A percentile compares a stretch with the other conserved stretches of the same genome.
Evolutionary conservation across 345 rosid genomes (phyloP).

Genomic region (Eucalyptus coolabah): DNA sequence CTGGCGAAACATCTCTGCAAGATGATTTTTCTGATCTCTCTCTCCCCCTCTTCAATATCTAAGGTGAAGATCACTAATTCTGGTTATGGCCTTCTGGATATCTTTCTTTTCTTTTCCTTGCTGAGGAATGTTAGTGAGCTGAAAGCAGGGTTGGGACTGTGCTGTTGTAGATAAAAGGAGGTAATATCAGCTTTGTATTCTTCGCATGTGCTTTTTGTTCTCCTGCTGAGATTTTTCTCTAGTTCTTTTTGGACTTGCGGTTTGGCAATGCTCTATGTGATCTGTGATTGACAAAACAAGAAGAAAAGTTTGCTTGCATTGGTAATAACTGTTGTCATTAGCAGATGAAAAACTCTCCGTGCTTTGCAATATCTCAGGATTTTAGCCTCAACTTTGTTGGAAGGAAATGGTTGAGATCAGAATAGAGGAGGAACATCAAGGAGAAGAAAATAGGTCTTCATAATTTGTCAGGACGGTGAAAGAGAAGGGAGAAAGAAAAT

Average conservation of each 20-base stretch:
- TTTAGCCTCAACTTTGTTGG: neutral
- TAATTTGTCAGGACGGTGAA: neutral
- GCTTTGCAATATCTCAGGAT: neutral
- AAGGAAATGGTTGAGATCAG: neutral
- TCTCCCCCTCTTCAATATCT: neutral
- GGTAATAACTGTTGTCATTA: neutral
- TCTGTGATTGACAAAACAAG: neutral
- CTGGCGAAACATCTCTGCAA: neutral
- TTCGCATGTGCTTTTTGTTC: neutral
- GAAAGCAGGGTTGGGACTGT: neutral
- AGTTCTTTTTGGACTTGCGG: neutral
- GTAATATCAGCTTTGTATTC: neutral
- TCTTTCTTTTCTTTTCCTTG: neutral
- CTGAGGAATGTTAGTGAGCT: neutral
- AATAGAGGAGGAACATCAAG: neutral
- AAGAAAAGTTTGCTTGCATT: neutral
- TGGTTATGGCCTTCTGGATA: neutral
- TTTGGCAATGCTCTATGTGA: neutral
- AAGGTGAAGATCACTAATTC: neutral
- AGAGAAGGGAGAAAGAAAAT: neutral
- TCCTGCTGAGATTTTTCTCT: neutral
- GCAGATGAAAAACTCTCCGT: neutral
- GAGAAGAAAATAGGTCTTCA: neutral
- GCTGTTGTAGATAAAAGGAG: neutral
- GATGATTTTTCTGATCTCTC: neutral